phyloP scores from a whole-genome alignment of 352 stramenopile species.

The Phytophthora sp. region DNA sequence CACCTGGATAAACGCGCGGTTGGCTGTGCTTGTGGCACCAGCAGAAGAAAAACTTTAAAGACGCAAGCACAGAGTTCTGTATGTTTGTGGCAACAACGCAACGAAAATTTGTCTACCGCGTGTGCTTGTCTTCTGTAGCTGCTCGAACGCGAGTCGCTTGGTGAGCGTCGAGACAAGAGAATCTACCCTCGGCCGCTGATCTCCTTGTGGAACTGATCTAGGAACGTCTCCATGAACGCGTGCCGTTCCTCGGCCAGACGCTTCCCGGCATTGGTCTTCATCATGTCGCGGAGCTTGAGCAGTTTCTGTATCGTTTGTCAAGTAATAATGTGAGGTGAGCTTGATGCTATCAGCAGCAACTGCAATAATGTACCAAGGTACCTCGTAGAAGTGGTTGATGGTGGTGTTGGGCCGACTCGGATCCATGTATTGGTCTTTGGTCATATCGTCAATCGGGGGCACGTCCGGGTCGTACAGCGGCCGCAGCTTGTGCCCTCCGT shows the following conservation, averaged over 20 bases:
- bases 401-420: conserved; percentile 68
- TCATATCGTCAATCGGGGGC: conserved; percentile 59
- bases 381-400: conserved; percentile 92
- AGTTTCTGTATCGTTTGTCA: conserved; percentile 66
- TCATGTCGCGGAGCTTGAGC: conserved; percentile 85
- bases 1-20: conserved; percentile 88
- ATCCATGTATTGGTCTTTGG: conserved; percentile 84
- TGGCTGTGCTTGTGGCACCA: too few species aligned
- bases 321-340: too few species aligned
- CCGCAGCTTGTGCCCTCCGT: conserved; percentile 84
- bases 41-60: not conserved
- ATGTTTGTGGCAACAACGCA: conserved; percentile 3
- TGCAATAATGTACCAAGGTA: conserved; percentile 17
- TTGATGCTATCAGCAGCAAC: not conserved
- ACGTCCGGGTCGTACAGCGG: conserved; percentile 79
- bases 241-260: conserved; percentile 84
- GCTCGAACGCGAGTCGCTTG: not conserved
- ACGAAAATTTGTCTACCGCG: not conserved
- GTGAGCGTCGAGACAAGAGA: not conserved
- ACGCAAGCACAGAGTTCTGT: not conserved
- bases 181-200: conserved; percentile 52
- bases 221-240: conserved; percentile 87
- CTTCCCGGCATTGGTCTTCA: conserved; percentile 84
- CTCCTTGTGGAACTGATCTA: conserved; percentile 84
- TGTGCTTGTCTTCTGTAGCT: not conserved